Evolutionary conservation across 2,329 filamentous ascomycete genomes (phyloP), one percentile per base, ranked within the genome.

Genomic region (Trichoderma sp.): DNA sequence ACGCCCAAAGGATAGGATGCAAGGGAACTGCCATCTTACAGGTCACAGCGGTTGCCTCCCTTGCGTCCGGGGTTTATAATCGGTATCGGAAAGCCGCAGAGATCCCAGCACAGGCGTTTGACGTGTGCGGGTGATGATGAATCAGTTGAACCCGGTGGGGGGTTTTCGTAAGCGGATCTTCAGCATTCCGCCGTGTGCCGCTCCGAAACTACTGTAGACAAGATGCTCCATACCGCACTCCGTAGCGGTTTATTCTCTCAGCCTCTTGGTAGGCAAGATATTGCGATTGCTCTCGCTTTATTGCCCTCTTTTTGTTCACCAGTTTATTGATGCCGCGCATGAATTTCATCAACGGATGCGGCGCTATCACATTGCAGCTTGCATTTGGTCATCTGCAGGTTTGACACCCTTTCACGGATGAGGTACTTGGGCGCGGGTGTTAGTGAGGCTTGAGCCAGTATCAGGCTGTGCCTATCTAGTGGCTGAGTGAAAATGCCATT

Each of bases 1-100:
- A 71, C 28, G 53, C 43, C n/a, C 62, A 55, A 32, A 82, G 77
- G 64, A 82, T 77, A 8, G 80, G 78, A 30, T 78, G 76, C 61
- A 77, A 70, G 59, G 75, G 76, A 55, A 78, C 72, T 58, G 78
- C 72, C 79, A 82, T 81, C 12, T 59, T 39, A 30, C 20, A 15
- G 34, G 13, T 36, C 66, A 57, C 26, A 47, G n/a, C 34, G 36
- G 53, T 26, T 43, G 55, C 36, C 47, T 34, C 34, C 66, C 55
- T 69, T 62, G 66, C 36, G 57, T 53, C 13, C 36, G 28, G 39
- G 28, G 32, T 57, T 9, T 3, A 58, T 53, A 43, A 23, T 26
- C 34, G 57, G 20, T n/a, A 20, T 23, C 34, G 57, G 20, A 28
- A 36, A 43, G 26, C 36, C 32, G 34, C 39, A 47, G 9, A 68